Conservation (phyloP, 1,139 yeast species). For the Hansenula lynferdii region DNA sequence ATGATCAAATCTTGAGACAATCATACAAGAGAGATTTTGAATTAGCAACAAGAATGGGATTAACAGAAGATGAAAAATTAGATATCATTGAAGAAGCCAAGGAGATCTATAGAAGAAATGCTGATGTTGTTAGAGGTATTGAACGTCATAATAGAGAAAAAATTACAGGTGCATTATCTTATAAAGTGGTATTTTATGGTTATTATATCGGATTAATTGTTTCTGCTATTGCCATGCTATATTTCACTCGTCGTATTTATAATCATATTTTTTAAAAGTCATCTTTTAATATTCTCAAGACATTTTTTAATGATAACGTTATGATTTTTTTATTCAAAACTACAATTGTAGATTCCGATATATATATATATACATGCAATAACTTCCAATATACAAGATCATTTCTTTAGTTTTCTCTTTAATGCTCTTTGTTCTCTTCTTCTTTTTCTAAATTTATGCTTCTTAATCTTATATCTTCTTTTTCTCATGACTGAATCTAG, state of each 20-base stretch:
- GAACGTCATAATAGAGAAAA: conserved; percentile 57
- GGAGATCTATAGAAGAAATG: conserved; percentile 61
- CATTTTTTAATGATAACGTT: neutral
- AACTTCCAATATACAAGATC: neutral
- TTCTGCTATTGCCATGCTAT: conserved; percentile 3
- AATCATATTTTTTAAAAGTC: conserved; percentile 3
- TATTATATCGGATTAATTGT: conserved; percentile 15
- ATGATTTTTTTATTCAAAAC: neutral
- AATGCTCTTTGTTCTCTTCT: conserved; percentile 38
- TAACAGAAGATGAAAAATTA: conserved; percentile 65
- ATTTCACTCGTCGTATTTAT: conserved; percentile 4
- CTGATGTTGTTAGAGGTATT: conserved; percentile 56
- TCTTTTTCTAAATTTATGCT: conserved; percentile 69
- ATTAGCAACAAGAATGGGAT: conserved; percentile 60
- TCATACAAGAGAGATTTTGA: conserved; percentile 74
- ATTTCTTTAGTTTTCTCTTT: conserved; percentile 26
- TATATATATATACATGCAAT: conserved; percentile 14
- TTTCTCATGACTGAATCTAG: conserved; percentile 63
- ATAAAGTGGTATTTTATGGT: conserved; percentile 38
- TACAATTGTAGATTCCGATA: conserved; percentile 2
- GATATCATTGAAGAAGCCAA: conserved; percentile 67
- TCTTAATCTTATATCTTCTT: conserved; percentile 68
- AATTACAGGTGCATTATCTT: conserved; percentile 52
- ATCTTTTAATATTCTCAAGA: too few relatives aligned
- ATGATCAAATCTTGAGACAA: conserved; percentile 59